Base-by-base conservation (phyloP, 257 asterid species). In the Paraleonurus japonicus region DNA sequence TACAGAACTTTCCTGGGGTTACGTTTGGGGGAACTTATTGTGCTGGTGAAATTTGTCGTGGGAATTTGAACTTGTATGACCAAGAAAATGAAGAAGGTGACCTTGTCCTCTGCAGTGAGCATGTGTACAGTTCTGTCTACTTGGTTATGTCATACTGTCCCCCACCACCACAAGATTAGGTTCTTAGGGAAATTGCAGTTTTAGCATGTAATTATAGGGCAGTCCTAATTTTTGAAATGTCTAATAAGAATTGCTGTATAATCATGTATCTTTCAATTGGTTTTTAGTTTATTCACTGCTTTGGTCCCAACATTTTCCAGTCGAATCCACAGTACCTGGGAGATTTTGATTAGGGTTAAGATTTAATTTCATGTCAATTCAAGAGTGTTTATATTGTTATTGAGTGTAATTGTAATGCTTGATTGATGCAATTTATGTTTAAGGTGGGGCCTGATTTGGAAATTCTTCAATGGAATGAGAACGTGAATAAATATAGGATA, bases 1-100 rank as follows among this genome's bases (percentile, higher is more conserved):
- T 83, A 75, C 84, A 88, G 15, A 90, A 86, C 84, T 88, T 93
- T 79, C 97, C 97, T 0, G 92, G 75, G 50, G 85, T 82, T 54
- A 22, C 92, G 2, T 69, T 93, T 65, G 86, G 88, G 12, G 96
- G 98, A 62, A 88, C 87, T 50, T 90, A 85, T 51, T 90, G 94
- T 33, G 75, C 81, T 35, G 94, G 96, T 65, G 97, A 90, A 83
- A 87, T 93, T 47, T 84, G 76, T 15, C 89, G 90, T 13, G 85
- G 75, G 37, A 65, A 78, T 57, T 67, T 69, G 77, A 67, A 80
- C 66, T 59, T 75, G 70, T 84, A 89, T 17, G 76, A 75, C 11
- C 68, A 76, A 69, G 90, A 76, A 45, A 59, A 76, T n/a, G 77
- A 73, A 70, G 89, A 71, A 50, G 82, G 78, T 10, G 75, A 39